Percentiles rank a stretch among this genome's conserved stretches.
Conservation (phyloP, 768 basidiomycete genomes). For the Boletus fagicola region DNA sequence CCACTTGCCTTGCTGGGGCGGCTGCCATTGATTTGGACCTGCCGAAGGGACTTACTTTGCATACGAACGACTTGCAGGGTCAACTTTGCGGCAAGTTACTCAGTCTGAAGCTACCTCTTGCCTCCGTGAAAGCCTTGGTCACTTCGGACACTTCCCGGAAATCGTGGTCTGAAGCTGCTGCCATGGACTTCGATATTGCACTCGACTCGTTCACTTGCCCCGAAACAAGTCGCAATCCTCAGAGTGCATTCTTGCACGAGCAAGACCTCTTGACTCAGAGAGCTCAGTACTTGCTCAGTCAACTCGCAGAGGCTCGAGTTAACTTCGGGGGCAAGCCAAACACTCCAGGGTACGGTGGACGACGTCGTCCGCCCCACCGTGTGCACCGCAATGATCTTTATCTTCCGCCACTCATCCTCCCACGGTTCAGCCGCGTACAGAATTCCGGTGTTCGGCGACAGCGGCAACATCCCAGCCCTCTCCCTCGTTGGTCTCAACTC, state of each 20-base stretch:
- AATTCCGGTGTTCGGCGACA: conserved; percentile 5
- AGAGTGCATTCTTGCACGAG: conserved; percentile 61
- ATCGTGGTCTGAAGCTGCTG: conserved; percentile 68
- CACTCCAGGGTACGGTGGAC: neutral
- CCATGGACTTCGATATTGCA: conserved; percentile 49
- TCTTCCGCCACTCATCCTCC: conserved; percentile 39
- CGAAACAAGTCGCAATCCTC: conserved; percentile 54
- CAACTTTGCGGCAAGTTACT: conserved; percentile 62
- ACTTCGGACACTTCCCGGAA: conserved; percentile 37
- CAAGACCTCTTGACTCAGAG: conserved; percentile 74
- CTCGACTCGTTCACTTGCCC: conserved; percentile 67
- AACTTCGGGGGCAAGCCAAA: neutral
- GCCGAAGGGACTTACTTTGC: conserved; percentile 58
- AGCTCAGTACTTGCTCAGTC: conserved; percentile 50
- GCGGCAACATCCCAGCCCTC: conserved; percentile 7
- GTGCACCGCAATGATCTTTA: conserved; percentile 52
- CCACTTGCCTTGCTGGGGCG: conserved; percentile 51
- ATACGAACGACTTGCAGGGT: conserved; percentile 76
- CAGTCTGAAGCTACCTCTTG: conserved; percentile 54
- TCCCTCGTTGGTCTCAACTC: conserved; percentile 22
- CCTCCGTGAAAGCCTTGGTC: conserved; percentile 51
- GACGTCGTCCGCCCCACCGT: conserved; percentile 8
- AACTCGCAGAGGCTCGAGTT: conserved; percentile 19
- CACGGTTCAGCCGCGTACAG: conserved; percentile 19
- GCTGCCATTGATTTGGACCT: conserved; percentile 56